These are phyloP conservation scores for Phanerochaete carnosa DNA, from an alignment of 768 basidiomycete species.

Conservation along the genomic window DNA sequence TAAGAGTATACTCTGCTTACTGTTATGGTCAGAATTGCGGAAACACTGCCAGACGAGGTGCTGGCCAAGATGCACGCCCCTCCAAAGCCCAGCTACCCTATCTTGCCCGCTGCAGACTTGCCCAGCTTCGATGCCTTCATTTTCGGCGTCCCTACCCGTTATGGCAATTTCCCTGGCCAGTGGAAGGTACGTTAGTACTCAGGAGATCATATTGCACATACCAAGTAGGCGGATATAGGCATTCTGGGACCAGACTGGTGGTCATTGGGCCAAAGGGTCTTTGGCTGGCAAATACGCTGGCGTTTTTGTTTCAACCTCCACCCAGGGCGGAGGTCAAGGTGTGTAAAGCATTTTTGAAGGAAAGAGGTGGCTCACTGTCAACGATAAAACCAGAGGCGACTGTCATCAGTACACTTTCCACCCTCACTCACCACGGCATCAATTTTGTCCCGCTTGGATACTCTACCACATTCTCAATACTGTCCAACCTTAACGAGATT, in stretches of 20 bases:
- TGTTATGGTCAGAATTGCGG: conserved; percentile 51
- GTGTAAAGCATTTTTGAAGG: not conserved
- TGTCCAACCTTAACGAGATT: conserved; percentile 39
- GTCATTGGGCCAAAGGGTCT: conserved; percentile 54
- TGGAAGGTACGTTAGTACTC: conserved; percentile 51
- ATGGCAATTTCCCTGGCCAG: conserved; percentile 76
- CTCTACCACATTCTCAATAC: conserved; percentile 36
- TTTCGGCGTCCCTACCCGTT: conserved; percentile 78
- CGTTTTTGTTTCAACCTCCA: conserved; percentile 69
- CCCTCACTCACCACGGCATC: conserved; percentile 55
- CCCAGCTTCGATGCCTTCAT: conserved; percentile 66
- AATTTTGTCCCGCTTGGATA: conserved; percentile 53
- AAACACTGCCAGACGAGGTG: conserved; percentile 73
- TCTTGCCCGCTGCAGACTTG: conserved; percentile 55
- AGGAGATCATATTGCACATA: not conserved
- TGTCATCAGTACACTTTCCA: conserved; percentile 34
- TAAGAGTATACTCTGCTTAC: not conserved
- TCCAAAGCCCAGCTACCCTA: conserved; percentile 67
- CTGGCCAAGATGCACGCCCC: conserved; percentile 69
- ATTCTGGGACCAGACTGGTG: conserved; percentile 73
- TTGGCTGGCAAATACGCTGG: conserved; percentile 77
- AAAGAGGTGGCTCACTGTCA: not conserved
- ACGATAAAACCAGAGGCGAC: conserved; percentile 27
- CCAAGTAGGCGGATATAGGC: conserved; percentile 32
- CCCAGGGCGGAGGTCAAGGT: conserved; percentile 79